Conservation (phyloP, 352 stramenopile genomes). For the Globisporangium abappressorium region DNA sequence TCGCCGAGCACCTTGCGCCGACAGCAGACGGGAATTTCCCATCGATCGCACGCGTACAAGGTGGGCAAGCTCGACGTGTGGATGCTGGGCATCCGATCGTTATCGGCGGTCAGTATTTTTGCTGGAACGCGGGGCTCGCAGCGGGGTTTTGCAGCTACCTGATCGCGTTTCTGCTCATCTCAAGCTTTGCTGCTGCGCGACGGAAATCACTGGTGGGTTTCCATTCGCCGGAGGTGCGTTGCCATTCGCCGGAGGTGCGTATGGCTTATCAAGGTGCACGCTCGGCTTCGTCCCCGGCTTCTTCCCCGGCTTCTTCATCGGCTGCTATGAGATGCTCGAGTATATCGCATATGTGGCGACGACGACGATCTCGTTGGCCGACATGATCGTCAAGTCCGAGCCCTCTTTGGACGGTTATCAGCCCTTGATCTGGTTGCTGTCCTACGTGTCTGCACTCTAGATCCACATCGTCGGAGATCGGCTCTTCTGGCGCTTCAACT, state of each 20-base stretch:
- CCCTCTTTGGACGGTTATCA: conserved; percentile 18
- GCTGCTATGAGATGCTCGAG: conserved; percentile 35
- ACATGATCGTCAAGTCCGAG: conserved; percentile 28
- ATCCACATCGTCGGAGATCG: conserved; percentile 32
- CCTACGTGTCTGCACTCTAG: conserved; percentile 32
- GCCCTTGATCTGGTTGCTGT: conserved; percentile 26
- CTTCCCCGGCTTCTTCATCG: conserved; percentile 24
- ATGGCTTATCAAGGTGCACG: conserved; percentile 14
- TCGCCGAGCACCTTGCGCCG: not conserved
- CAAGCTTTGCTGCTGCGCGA: conserved; percentile 24
- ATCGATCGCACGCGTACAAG: conserved; percentile 35
- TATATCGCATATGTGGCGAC: conserved; percentile 39
- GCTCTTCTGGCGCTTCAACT: conserved; percentile 46
- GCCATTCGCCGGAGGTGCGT: conserved; percentile 27
- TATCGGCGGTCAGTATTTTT: conserved; percentile 34
- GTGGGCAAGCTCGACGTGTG: conserved; percentile 36
- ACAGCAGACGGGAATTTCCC: conserved; percentile 11
- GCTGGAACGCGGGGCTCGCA: conserved; percentile 26
- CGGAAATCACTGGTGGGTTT: conserved; percentile 29
- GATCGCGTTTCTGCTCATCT: conserved; percentile 22
- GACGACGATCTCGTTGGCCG: conserved; percentile 27
- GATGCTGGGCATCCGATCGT: conserved; percentile 31
- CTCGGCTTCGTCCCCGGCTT: conserved; percentile 16
- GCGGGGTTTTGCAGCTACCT: conserved; percentile 25
- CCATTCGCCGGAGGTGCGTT: conserved; percentile 29